phyloP scores from a whole-genome alignment of 108 stramenopile genomes.

The Skeletonema costatum region DNA sequence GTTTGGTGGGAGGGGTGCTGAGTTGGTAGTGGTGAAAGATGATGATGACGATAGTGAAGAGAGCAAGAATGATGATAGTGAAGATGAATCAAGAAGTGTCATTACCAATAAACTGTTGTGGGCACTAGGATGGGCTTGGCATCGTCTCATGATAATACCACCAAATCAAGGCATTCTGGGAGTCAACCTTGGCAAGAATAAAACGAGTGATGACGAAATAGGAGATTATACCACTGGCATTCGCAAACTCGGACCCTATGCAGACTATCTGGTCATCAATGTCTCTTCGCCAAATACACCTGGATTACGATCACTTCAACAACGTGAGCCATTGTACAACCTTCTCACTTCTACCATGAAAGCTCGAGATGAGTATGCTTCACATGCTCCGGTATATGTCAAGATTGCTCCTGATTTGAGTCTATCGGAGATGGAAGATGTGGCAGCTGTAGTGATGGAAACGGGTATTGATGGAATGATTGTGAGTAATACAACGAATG shows the following conservation, averaged over 20 bases:
- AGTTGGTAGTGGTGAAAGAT: neutral
- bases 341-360: constrained; percentile 65
- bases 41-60: neutral
- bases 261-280: constrained; percentile 96
- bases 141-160: constrained; percentile 14
- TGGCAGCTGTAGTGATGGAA: constrained; percentile 67
- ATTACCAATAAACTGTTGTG: constrained; percentile 4
- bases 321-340: constrained; percentile 52
- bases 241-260: constrained; percentile 77
- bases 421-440: constrained; percentile 73
- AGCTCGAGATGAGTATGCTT: constrained; percentile 53
- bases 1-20: constrained; percentile 48
- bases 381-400: constrained; percentile 83
- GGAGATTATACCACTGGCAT: constrained; percentile 87
- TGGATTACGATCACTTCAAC: constrained; percentile 88
- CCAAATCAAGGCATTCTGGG: constrained; percentile 63
- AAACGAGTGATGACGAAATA: constrained; percentile 58
- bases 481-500: constrained; percentile 90
- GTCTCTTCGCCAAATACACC: constrained; percentile 93
- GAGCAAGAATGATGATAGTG: neutral
- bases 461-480: constrained; percentile 90
- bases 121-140: constrained; percentile 36
- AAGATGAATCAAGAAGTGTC: neutral
- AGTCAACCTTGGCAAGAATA: constrained; percentile 97
- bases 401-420: constrained; percentile 95